Evolutionary conservation across 495 filamentous ascomycete species (phyloP).

Genomic region (Niebla homalea): DNA sequence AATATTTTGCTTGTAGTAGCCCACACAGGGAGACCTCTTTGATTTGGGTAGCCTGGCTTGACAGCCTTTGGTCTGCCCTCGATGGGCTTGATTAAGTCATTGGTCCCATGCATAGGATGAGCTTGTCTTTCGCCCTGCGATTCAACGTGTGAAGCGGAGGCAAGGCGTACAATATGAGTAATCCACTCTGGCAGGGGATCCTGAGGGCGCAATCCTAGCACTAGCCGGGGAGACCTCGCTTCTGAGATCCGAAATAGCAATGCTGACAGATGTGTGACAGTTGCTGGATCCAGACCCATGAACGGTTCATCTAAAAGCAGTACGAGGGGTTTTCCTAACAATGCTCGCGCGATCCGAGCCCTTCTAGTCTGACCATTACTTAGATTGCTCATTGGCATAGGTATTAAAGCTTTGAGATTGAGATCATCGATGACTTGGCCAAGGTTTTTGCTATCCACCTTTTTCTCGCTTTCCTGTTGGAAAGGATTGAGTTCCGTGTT

Average conservation of each 20-base stretch:
- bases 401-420: slow-evolving; percentile 46
- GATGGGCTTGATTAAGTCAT: too few species aligned
- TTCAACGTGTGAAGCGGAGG: slow-evolving; percentile 43
- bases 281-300: slow-evolving; percentile 87
- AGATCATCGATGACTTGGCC: slow-evolving; percentile 51
- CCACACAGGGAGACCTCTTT: too few species aligned
- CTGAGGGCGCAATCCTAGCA: slow-evolving; percentile 70
- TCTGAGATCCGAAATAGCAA: slow-evolving; percentile 54
- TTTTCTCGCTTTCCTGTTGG: slow-evolving; percentile 37
- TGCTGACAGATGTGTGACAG: slow-evolving; percentile 50
- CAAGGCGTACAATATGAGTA: slow-evolving; percentile 60
- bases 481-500: slow-evolving; percentile 63
- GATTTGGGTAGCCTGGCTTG: too few species aligned
- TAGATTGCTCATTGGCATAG: slow-evolving; percentile 72
- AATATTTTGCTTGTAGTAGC: too few species aligned
- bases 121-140: slow-evolving; percentile 41
- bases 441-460: slow-evolving; percentile 32
- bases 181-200: slow-evolving; percentile 84
- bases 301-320: slow-evolving; percentile 89
- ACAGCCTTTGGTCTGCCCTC: too few species aligned
- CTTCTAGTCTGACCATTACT: slow-evolving; percentile 88
- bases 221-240: slow-evolving; percentile 50
- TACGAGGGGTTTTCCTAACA: slow-evolving; percentile 66
- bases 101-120: too few species aligned
- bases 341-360: slow-evolving; percentile 72